Evolutionary conservation across 2,329 filamentous ascomycete genomes (phyloP).

Genomic region (Claviceps africana): DNA sequence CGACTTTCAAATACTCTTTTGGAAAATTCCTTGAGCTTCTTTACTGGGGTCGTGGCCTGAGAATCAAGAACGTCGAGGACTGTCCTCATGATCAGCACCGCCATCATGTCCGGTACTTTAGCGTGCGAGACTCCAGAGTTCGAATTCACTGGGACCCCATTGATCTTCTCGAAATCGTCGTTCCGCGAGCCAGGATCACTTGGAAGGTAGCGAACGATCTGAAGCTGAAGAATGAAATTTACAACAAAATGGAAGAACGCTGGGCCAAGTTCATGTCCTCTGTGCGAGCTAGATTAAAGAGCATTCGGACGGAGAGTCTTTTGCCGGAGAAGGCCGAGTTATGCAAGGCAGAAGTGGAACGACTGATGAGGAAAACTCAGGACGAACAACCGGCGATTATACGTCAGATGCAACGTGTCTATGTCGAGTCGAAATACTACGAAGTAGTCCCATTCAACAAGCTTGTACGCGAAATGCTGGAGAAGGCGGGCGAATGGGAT

Average conservation of each 20-base stretch:
- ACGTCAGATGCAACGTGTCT: constrained; percentile 71
- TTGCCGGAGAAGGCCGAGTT: constrained; percentile 72
- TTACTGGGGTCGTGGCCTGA: constrained; percentile 83
- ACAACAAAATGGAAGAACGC: constrained; percentile 63
- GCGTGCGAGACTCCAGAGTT: constrained; percentile 70
- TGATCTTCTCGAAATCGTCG: constrained; percentile 84
- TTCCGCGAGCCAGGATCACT: constrained; percentile 76
- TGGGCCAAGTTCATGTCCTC: constrained; percentile 80
- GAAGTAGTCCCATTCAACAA: constrained; percentile 90
- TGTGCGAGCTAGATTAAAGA: constrained; percentile 67
- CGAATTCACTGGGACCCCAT: constrained; percentile 88
- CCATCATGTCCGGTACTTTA: constrained; percentile 87
- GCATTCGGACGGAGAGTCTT: constrained; percentile 84
- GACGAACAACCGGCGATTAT: constrained; percentile 68
- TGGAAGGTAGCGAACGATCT: constrained; percentile 97
- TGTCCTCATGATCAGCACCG: constrained; percentile 88
- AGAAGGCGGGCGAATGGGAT: constrained; percentile 90
- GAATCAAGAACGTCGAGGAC: constrained; percentile 51
- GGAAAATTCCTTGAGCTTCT: constrained; percentile 96
- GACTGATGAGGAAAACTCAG: constrained; percentile 61
- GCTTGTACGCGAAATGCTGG: constrained; percentile 77
- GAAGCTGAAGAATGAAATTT: constrained; percentile 84
- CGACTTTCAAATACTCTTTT: constrained; percentile 96
- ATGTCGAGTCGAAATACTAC: constrained; percentile 90
- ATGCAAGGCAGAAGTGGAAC: constrained; percentile 71